A percentile compares a stretch with the other conserved stretches of the same genome.
Conservation (phyloP, 805 yeast species). For the Myxozyma kluyveri region DNA sequence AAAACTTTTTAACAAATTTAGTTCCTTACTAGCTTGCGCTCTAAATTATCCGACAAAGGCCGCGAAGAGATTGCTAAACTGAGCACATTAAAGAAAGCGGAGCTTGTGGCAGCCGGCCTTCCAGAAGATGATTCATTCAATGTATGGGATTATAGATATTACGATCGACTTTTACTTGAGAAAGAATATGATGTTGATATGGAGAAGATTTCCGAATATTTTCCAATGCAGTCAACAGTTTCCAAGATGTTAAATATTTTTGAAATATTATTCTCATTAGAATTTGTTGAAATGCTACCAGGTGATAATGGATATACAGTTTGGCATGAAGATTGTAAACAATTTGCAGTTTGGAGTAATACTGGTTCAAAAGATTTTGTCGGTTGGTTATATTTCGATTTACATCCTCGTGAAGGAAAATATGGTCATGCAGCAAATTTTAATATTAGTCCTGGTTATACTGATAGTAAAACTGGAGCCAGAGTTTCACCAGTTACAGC, state of each 20-base stretch:
- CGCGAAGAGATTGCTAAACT: slow-evolving; percentile 52
- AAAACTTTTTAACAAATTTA: slow-evolving; percentile 15
- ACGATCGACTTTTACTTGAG: slow-evolving; percentile 64
- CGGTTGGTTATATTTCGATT: slow-evolving; percentile 77
- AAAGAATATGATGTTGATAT: slow-evolving; percentile 70
- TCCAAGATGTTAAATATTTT: slow-evolving; percentile 67
- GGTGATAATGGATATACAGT: slow-evolving; percentile 41
- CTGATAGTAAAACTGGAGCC: slow-evolving; percentile 45
- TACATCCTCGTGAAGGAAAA: slow-evolving; percentile 83
- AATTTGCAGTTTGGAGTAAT: slow-evolving; percentile 67
- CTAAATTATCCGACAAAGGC: slow-evolving; percentile 60
- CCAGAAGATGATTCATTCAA: slow-evolving; percentile 45
- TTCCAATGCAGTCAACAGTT: slow-evolving; percentile 70
- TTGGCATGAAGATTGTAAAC: slow-evolving; percentile 84
- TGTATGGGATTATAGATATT: slow-evolving; percentile 74
- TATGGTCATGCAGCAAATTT: slow-evolving; percentile 89
- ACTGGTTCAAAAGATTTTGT: slow-evolving; percentile 45
- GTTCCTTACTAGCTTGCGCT: slow-evolving; percentile 62
- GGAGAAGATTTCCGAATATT: slow-evolving; percentile 69
- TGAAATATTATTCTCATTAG: slow-evolving; percentile 65
- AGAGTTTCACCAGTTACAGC: slow-evolving; percentile 70
- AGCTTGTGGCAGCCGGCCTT: slow-evolving; percentile 49
- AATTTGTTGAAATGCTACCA: slow-evolving; percentile 54
- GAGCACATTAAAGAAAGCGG: slow-evolving; percentile 52
- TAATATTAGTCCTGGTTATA: slow-evolving; percentile 60